Conservation (phyloP, 2,329 filamentous ascomycete species). For the Escovopsis sp. region DNA sequence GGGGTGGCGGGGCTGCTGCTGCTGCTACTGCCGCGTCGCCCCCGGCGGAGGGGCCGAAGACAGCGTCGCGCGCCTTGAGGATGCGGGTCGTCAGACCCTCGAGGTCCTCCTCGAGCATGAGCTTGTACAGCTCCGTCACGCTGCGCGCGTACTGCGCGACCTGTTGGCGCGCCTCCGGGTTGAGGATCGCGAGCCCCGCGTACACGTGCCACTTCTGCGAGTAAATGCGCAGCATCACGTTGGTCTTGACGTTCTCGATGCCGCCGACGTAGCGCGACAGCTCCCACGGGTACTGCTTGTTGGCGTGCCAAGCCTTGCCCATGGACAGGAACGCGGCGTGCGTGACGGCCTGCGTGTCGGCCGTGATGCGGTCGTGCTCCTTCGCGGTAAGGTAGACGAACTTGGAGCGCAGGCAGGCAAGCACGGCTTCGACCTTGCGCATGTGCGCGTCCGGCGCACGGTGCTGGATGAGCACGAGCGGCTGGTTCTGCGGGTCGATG, state of each 20-base stretch:
- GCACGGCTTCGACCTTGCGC: conserved; percentile 61
- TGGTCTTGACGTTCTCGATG: conserved; percentile 99
- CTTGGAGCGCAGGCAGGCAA: conserved; percentile 72
- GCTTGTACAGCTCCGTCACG: conserved; percentile 87
- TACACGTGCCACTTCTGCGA: conserved; percentile 99
- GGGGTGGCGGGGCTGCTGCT: conserved; percentile 35
- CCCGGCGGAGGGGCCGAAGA: conserved; percentile 49
- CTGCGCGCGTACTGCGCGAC: conserved; percentile 87
- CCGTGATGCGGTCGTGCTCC: conserved; percentile 91
- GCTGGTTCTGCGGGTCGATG: conserved; percentile 77
- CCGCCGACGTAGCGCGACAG: conserved; percentile 89
- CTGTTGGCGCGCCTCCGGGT: conserved; percentile 80
- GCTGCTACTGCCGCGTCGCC: too few species aligned
- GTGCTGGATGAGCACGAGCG: conserved; percentile 86
- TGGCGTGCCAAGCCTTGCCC: conserved; percentile 95
- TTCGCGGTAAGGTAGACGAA: conserved; percentile 75
- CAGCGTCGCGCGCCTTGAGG: conserved; percentile 46
- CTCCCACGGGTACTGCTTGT: conserved; percentile 94
- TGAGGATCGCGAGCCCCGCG: conserved; percentile 89
- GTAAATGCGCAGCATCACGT: conserved; percentile 93
- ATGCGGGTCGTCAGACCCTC: conserved; percentile 62
- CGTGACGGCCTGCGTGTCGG: conserved; percentile 94
- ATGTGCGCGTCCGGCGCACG: conserved; percentile 66
- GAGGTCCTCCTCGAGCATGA: conserved; percentile 79
- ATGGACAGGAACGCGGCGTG: conserved; percentile 94